Percentiles rank a stretch among this genome's conserved stretches.
phyloP scores from a whole-genome alignment of 2,329 filamentous ascomycete species.

The Tolypocladium sp. region DNA sequence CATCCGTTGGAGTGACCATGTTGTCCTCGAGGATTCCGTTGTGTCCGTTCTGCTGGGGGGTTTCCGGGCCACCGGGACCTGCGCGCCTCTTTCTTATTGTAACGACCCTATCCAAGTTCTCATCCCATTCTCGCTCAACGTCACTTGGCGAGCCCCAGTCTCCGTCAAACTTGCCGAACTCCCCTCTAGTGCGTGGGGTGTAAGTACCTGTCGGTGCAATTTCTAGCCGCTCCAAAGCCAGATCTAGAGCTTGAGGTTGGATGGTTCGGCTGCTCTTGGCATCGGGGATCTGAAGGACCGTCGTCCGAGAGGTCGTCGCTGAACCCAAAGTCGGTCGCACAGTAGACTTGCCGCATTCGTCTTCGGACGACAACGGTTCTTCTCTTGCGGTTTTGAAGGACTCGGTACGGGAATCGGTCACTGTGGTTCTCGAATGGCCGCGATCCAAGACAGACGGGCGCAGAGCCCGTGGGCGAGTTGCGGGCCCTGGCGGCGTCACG shows the following conservation, averaged over 20 bases:
- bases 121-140: slow-evolving; percentile 46
- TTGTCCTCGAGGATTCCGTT: slow-evolving; percentile 35
- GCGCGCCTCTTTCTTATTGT: slow-evolving; percentile 38
- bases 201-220: slow-evolving; percentile 28
- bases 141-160: slow-evolving; percentile 43
- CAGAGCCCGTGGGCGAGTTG: slow-evolving; percentile 31
- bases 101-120: slow-evolving; percentile 43
- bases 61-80: not conserved
- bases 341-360: slow-evolving; percentile 38
- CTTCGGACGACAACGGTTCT: slow-evolving; percentile 52
- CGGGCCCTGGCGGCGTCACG: slow-evolving; percentile 57
- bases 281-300: slow-evolving; percentile 29
- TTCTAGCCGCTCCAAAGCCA: slow-evolving; percentile 32
- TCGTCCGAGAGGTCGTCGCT: slow-evolving; percentile 32
- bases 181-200: slow-evolving; percentile 33
- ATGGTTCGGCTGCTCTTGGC: slow-evolving; percentile 6
- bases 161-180: slow-evolving; percentile 49
- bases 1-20: slow-evolving; percentile 39
- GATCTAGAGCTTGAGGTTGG: slow-evolving; percentile 26
- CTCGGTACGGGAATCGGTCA: slow-evolving; percentile 52
- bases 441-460: slow-evolving; percentile 41
- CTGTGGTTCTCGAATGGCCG: slow-evolving; percentile 41
- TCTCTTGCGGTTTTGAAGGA: slow-evolving; percentile 68
- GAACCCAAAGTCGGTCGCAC: slow-evolving; percentile 29
- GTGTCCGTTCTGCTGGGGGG: not conserved